Percentiles rank a stretch among this genome's conserved stretches.
These are phyloP conservation scores for Pythium sukuiense DNA, from an alignment of 352 stramenopile genomes.

Conservation along the genomic window DNA sequence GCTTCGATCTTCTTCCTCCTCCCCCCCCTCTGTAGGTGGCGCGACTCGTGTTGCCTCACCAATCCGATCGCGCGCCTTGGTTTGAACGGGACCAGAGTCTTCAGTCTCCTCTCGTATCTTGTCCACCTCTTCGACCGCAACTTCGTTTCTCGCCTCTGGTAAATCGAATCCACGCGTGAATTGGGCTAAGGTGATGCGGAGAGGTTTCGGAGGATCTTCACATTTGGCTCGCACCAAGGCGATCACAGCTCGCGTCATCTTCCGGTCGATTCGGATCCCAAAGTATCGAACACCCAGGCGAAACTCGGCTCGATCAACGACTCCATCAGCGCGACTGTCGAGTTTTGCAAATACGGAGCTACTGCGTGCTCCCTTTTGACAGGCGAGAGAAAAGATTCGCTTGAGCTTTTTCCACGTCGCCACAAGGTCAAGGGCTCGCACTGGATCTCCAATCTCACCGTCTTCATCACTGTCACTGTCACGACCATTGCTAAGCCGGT, in stretches of 20 bases:
- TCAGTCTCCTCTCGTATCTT: neutral
- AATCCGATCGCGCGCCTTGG: neutral
- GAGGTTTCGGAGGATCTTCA: conserved; percentile 33
- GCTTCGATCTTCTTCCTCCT: neutral
- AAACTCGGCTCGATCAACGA: conserved; percentile 67
- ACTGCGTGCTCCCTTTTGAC: conserved; percentile 14
- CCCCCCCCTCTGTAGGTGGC: conserved; percentile 11
- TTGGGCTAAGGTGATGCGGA: conserved; percentile 46
- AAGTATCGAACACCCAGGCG: conserved; percentile 48
- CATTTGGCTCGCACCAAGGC: conserved; percentile 53
- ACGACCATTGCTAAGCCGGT: neutral
- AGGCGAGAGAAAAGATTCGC: conserved; percentile 42
- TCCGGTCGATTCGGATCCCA: conserved; percentile 54
- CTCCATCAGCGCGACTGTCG: conserved; percentile 46
- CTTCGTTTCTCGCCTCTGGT: neutral
- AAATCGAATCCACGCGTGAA: conserved; percentile 66
- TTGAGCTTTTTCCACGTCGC: conserved; percentile 51
- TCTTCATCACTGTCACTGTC: conserved; percentile 11
- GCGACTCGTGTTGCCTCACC: neutral
- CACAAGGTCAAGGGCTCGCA: conserved; percentile 32
- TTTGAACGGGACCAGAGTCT: neutral
- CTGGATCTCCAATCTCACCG: conserved; percentile 21
- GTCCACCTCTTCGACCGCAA: neutral
- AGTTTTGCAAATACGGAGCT: conserved; percentile 44
- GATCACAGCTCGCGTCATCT: conserved; percentile 71